These are phyloP conservation scores for Curvularia spicifera DNA, from an alignment of 2,329 filamentous ascomycete species.

Conservation along the genomic window DNA sequence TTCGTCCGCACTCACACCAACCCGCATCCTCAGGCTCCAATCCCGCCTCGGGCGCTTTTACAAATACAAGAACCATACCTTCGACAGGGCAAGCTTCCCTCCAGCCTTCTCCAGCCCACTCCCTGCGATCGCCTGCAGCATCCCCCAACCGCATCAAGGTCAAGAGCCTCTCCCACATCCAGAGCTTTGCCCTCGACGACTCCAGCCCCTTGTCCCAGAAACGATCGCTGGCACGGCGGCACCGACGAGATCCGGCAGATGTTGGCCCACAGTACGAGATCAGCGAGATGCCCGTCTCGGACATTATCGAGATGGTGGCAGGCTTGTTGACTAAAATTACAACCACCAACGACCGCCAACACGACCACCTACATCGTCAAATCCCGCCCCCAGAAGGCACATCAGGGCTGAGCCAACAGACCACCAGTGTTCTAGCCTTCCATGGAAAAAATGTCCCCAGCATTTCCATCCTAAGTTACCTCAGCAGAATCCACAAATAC, in stretches of 20 bases:
- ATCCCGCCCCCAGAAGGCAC: slow-evolving; percentile 67
- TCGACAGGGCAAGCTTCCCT: slow-evolving; percentile 20
- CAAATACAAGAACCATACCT: slow-evolving; percentile 31
- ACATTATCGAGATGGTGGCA: slow-evolving; percentile 99
- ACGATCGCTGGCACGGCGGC: slow-evolving; percentile 50
- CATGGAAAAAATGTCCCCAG: slow-evolving; percentile 98
- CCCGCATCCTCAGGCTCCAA: slow-evolving; percentile 33
- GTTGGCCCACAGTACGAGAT: slow-evolving; percentile 80
- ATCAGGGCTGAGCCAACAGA: slow-evolving; percentile 66
- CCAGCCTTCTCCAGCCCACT: slow-evolving; percentile 36
- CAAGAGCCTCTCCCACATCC: slow-evolving; percentile 87
- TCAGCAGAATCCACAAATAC: slow-evolving; percentile 97
- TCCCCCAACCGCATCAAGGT: slow-evolving; percentile 70
- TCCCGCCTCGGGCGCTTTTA: slow-evolving; percentile 24
- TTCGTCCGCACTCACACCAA: slow-evolving; percentile 46
- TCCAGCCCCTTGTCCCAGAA: slow-evolving; percentile 63
- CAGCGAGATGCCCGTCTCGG: slow-evolving; percentile 93
- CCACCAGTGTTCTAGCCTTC: slow-evolving; percentile 84
- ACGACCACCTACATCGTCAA: slow-evolving; percentile 84
- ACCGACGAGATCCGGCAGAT: slow-evolving; percentile 57
- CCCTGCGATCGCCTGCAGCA: slow-evolving; percentile 40
- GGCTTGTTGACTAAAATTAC: slow-evolving; percentile 96
- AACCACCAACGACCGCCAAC: slow-evolving; percentile 91
- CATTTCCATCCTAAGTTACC: slow-evolving; percentile 94
- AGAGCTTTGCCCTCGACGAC: slow-evolving; percentile 83